A percentile compares a stretch with the other conserved stretches of the same genome.
These are phyloP conservation scores for Quillaja saponaria DNA, from an alignment of 306 rosid species.

Conservation along the genomic window DNA sequence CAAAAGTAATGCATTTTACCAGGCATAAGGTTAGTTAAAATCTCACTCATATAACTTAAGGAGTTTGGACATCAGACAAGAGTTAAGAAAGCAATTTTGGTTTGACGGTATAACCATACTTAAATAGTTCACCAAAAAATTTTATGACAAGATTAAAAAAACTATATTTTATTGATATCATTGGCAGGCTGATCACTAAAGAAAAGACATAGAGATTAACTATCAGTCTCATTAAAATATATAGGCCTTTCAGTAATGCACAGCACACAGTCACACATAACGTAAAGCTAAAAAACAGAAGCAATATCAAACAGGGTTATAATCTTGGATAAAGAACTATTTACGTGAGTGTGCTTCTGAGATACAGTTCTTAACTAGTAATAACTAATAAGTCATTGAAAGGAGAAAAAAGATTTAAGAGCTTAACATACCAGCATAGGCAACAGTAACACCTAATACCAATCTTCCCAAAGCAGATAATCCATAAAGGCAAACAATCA, in stretches of 20 bases:
- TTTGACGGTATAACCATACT: too few relatives aligned
- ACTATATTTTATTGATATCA: too few relatives aligned
- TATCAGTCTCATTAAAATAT: neutral
- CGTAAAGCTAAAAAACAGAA: neutral
- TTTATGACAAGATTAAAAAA: too few relatives aligned
- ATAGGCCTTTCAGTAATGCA: neutral
- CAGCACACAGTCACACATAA: too few relatives aligned
- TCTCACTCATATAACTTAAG: too few relatives aligned
- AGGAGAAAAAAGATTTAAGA: constrained; percentile 4
- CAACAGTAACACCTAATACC: constrained; percentile 77
- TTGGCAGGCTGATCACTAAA: constrained; percentile 6
- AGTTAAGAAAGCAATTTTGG: too few relatives aligned
- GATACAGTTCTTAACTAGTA: neutral
- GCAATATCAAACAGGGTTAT: too few relatives aligned
- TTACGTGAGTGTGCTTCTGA: neutral
- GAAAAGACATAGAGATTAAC: neutral
- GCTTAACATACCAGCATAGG: constrained; percentile 72
- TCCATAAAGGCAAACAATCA: constrained; percentile 60
- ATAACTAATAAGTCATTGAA: neutral
- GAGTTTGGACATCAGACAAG: too few relatives aligned
- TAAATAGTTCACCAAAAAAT: too few relatives aligned
- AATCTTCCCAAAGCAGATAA: constrained; percentile 80
- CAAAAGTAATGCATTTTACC: too few relatives aligned
- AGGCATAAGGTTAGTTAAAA: too few relatives aligned
- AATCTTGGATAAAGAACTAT: too few relatives aligned